Evolutionary conservation across 2,329 filamentous ascomycete genomes (phyloP), one percentile per base, ranked within the genome.

Genomic region (Aspergillus sp.): DNA sequence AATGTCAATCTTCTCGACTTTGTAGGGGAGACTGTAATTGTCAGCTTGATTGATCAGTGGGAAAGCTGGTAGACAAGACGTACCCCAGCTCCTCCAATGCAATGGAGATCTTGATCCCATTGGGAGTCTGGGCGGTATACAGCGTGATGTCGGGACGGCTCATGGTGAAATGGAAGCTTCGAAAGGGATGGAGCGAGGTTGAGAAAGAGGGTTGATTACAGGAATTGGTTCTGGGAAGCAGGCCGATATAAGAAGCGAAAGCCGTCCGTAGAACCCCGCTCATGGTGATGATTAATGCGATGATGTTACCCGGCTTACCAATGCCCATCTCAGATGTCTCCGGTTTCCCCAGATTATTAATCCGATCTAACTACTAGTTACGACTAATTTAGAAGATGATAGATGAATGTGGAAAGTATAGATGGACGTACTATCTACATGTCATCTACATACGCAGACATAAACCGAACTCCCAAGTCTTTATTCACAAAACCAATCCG

Each of bases 51-150:
- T 6, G 32, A 23, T 6, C 14, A 10, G 53, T 40, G 13, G n/a
- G 31, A 43, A 32, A 25, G 10, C 20, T 25, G 29, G n/a, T 14
- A 45, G 57, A 20, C 14, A 4, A 23, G 19, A 43, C 64, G 46
- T 61, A 75, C 72, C 87, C 87, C 4, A 96, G 81, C 75, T 96
- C 91, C 74, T 95, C 91, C 14, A 97, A 77, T 9, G 89, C 81
- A 59, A 96, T 96, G 52, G 89, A 91, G 56, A 90, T 83, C 72
- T 96, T 96, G 79, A 94, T 88, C 58, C 91, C 91, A 74, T 96
- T 96, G 43, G 92, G 90, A 47, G 92, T 96, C 65, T 86, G 82
- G 11, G 82, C 80, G 11, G 91, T 96, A 77, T 94, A 95, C 25
- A 96, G 83, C 41, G 86, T 88, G 64, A 96, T 91, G 61, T 88